A percentile compares a stretch with the other conserved stretches of the same genome.
Conservation (phyloP, 2,329 filamentous ascomycete species). For the Cercospora sp. region DNA sequence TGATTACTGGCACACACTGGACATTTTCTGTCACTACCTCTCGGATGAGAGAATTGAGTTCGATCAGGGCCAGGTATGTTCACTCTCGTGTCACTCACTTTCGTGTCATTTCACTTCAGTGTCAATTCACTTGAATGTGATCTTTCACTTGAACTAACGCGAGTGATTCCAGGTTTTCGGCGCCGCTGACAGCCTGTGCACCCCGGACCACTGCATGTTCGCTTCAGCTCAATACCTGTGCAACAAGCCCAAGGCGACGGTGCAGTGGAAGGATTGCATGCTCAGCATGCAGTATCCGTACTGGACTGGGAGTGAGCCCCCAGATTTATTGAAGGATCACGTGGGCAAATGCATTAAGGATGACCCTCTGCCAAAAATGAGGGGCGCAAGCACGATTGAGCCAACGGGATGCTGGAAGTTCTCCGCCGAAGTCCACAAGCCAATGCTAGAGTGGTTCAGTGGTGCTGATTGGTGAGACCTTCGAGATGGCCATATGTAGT, state of each 20-base stretch:
- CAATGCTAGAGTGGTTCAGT: not conserved
- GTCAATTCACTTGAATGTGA: not conserved
- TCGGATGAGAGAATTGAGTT: not conserved
- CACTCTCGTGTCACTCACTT: not conserved
- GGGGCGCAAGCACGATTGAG: not conserved
- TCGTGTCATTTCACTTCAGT: too few relatives aligned
- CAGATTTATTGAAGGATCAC: not conserved
- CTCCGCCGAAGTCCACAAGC: not conserved
- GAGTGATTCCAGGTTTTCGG: not conserved
- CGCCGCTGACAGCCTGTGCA: not conserved
- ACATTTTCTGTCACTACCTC: not conserved
- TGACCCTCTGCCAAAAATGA: not conserved
- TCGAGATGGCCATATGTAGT: not conserved
- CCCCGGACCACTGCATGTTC: not conserved
- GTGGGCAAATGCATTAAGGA: not conserved
- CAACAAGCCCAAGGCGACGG: not conserved
- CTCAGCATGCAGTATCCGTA: not conserved
- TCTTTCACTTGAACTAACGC: not conserved
- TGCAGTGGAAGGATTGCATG: not conserved
- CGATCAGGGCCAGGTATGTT: not conserved
- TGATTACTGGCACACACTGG: not conserved
- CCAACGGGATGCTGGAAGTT: not conserved
- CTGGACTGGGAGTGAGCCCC: not conserved
- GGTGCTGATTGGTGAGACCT: not conserved
- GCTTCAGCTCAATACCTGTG: not conserved